phyloP scores from a whole-genome alignment of 2,329 filamentous ascomycete genomes.

The Septoria linicola region DNA sequence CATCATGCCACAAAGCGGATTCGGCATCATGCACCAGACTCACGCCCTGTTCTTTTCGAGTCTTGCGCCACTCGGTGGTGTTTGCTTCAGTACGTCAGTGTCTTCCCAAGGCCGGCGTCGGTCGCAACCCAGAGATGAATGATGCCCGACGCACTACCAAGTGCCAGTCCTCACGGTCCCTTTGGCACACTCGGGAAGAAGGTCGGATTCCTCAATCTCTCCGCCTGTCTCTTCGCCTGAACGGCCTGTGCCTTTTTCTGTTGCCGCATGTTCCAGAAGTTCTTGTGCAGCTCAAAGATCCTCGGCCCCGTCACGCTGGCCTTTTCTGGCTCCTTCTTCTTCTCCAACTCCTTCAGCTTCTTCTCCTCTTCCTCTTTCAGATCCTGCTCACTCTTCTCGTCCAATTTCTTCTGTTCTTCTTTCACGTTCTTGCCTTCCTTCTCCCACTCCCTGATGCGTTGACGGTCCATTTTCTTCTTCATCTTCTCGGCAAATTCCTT shows the following conservation, averaged over 20 bases:
- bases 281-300: slow-evolving; percentile 83
- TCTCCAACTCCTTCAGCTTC: slow-evolving; percentile 44
- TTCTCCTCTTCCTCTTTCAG: slow-evolving; percentile 45
- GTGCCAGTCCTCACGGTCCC: slow-evolving; percentile 10
- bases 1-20: too few species aligned
- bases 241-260: slow-evolving; percentile 77
- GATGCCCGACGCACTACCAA: too few species aligned
- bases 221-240: slow-evolving; percentile 74
- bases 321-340: slow-evolving; percentile 57
- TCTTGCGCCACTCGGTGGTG: too few species aligned
- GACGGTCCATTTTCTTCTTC: slow-evolving; percentile 45
- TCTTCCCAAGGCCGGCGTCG: too few species aligned
- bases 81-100: too few species aligned
- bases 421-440: slow-evolving; percentile 63
- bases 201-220: slow-evolving; percentile 73
- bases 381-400: slow-evolving; percentile 47
- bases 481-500: slow-evolving; percentile 52
- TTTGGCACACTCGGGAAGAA: slow-evolving; percentile 70
- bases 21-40: too few species aligned
- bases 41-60: too few species aligned
- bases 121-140: too few species aligned
- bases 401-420: slow-evolving; percentile 73
- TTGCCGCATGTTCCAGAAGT: slow-evolving; percentile 82
- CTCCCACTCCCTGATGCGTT: slow-evolving; percentile 42
- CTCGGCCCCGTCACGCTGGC: slow-evolving; percentile 67